Evolutionary conservation across 2,329 filamentous ascomycete genomes (phyloP).

Genomic region (Ceratocystis albifundus): DNA sequence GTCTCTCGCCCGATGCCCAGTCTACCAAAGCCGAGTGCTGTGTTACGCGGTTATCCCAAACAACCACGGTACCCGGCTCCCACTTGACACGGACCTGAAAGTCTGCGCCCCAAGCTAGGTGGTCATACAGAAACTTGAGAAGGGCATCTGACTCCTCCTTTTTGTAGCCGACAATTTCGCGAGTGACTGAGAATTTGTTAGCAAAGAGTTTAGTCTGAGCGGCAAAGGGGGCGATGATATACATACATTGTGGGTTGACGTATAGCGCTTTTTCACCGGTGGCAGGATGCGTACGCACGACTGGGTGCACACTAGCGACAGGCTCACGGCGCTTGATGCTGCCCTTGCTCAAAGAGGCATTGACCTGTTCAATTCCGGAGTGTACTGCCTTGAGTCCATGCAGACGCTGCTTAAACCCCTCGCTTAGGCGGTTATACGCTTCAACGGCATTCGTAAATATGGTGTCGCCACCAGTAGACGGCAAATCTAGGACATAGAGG

Average conservation of each 20-base stretch:
- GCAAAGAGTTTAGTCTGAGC: not conserved
- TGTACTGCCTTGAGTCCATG: conserved; percentile 73
- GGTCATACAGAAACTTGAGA: conserved; percentile 56
- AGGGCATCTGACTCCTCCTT: conserved; percentile 73
- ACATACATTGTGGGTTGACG: conserved; percentile 66
- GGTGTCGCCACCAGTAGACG: conserved; percentile 70
- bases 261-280: conserved; percentile 78
- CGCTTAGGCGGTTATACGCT: conserved; percentile 71
- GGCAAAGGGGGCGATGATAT: conserved; percentile 29
- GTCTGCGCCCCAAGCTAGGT: conserved; percentile 47
- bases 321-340: conserved; percentile 66
- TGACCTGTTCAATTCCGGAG: conserved; percentile 70
- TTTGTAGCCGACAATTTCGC: conserved; percentile 70
- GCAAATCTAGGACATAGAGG: conserved; percentile 74
- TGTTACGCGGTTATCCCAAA: conserved; percentile 78
- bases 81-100: conserved; percentile 52
- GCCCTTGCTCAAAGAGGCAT: conserved; percentile 52
- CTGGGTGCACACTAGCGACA: conserved; percentile 60
- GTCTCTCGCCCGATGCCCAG: conserved; percentile 66
- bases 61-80: conserved; percentile 67
- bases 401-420: conserved; percentile 64
- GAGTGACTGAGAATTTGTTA: conserved; percentile 47
- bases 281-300: conserved; percentile 68
- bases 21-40: conserved; percentile 69
- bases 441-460: conserved; percentile 68